A percentile compares a stretch with the other conserved stretches of the same genome.
phyloP scores from a whole-genome alignment of 192 early-diverging fungal species.

The Rhizophagus sp. region DNA sequence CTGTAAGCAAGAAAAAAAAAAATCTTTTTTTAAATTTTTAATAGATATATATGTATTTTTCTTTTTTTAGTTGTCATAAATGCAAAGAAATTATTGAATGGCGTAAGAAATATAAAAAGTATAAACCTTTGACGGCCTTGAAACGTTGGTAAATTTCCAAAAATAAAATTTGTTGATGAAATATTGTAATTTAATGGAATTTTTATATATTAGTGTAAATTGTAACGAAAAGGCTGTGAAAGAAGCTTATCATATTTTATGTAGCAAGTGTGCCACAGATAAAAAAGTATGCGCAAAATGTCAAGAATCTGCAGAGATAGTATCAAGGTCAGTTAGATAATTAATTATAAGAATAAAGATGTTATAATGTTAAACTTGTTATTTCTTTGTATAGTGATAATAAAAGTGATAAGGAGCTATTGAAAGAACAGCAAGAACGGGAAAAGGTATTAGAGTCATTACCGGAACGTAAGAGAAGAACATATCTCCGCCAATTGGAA shows the following conservation, averaged over 20 bases:
- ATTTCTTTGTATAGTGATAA: conserved; percentile 31
- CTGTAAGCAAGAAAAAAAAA: conserved; percentile 51
- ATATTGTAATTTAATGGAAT: not conserved
- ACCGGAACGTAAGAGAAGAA: conserved; percentile 81
- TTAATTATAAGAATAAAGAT: not conserved
- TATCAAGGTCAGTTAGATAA: conserved; percentile 27
- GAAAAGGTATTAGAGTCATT: conserved; percentile 69
- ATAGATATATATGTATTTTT: not conserved
- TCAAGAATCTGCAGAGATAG: conserved; percentile 66
- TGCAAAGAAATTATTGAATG: conserved; percentile 77
- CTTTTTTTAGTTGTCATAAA: conserved; percentile 48
- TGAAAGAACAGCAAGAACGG: conserved; percentile 72
- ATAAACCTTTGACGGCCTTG: conserved; percentile 91
- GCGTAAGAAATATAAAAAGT: conserved; percentile 94
- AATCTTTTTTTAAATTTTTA: not conserved
- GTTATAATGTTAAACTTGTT: not conserved
- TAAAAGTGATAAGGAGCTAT: conserved; percentile 64
- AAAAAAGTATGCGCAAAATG: conserved; percentile 95
- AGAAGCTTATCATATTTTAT: conserved; percentile 95
- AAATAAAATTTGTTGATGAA: not conserved
- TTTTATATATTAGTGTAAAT: conserved; percentile 45
- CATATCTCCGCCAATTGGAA: conserved; percentile 65
- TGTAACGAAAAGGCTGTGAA: conserved; percentile 85
- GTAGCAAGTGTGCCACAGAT: conserved; percentile 76
- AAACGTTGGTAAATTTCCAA: conserved; percentile 74